Percentiles rank a stretch among this genome's conserved stretches.
Evolutionary conservation across 208 protist genomes (phyloP).

Genomic region (Trypanosoma lewisi): DNA sequence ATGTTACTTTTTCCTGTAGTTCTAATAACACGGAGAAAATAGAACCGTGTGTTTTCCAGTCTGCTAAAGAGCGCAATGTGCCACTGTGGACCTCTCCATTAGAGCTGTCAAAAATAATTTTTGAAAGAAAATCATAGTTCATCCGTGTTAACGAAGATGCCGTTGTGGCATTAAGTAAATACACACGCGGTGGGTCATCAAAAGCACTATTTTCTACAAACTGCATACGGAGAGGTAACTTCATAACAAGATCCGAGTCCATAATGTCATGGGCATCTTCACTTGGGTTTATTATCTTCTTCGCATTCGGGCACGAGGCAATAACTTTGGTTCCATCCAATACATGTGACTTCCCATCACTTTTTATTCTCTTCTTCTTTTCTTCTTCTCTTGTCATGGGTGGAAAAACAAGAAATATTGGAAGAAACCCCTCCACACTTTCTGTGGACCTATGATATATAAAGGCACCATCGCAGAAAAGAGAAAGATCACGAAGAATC

Average conservation of each 20-base stretch:
- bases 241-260: constrained; percentile 1
- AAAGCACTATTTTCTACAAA: constrained; percentile 5
- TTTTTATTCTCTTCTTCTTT: not conserved
- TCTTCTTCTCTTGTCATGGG: not conserved
- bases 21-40: constrained; percentile 17
- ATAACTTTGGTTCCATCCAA: too few species aligned
- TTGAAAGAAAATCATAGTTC: constrained; percentile 14
- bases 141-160: not conserved
- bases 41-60: constrained; percentile 20
- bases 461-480: constrained; percentile 21
- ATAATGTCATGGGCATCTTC: too few species aligned
- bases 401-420: not conserved
- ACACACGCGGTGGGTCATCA: constrained; percentile 18
- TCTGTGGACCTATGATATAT: constrained; percentile 6
- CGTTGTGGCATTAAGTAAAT: constrained; percentile 15
- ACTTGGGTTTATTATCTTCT: not conserved
- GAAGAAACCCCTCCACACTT: constrained; percentile 12
- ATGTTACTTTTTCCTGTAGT: constrained; percentile 20
- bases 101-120: constrained; percentile 19
- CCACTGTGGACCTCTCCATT: constrained; percentile 9
- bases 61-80: constrained; percentile 6
- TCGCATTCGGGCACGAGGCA: not conserved
- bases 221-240: constrained; percentile 11
- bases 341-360: too few species aligned
- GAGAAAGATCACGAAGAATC: constrained; percentile 17